Evolutionary conservation across 2,329 filamentous ascomycete species (phyloP), one percentile per base, ranked within the genome.

Genomic region (Penicillium corylophilum): DNA sequence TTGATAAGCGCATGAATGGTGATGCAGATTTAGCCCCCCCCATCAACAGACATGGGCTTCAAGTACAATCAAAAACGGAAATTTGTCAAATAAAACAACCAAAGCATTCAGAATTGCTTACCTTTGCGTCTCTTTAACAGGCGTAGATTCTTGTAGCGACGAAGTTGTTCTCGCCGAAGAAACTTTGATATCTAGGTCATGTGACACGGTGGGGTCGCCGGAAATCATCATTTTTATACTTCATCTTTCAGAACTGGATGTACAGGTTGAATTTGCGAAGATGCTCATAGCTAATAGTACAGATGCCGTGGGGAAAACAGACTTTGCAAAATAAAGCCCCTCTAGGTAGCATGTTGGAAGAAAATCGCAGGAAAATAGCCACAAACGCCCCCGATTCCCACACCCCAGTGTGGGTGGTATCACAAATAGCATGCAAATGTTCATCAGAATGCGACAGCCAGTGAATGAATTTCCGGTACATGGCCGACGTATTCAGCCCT

Each of bases 151-250:
- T 50, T 41, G 18, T 18, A 22, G 44, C 43, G 35, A 38, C 44
- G 50, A 51, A 54, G 50, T 50, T 44, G 50, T 41, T 44, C 38
- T 56, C 44, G 52, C 56, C 48, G 53, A 55, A 63, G 60, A 62
- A 61, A 62, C 59, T 59, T 60, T 57, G 59, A 55, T 63, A 63
- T 59, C 39, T 13, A 7, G 46, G 46, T 57, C 61, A 63, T 55
- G 57, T 63, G 61, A 63, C 54, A 45, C 23, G 47, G 59, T 46
- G 53, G 48, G 57, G 57, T 58, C 22, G 38, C 35, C 22, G 16
- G 35, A 40, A 29, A 12, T 35, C 39, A 20, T 6, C 46, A 35
- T 29, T 18, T 53, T 50, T 8, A 18, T 2, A 44, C 15, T 49
- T 5, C 5, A 23, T 40, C 38, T 4, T 26, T 41, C 15, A 23